A percentile compares a stretch with the other conserved stretches of the same genome.
Conservation (phyloP, 306 rosid species). For the Rosa multiflora region DNA sequence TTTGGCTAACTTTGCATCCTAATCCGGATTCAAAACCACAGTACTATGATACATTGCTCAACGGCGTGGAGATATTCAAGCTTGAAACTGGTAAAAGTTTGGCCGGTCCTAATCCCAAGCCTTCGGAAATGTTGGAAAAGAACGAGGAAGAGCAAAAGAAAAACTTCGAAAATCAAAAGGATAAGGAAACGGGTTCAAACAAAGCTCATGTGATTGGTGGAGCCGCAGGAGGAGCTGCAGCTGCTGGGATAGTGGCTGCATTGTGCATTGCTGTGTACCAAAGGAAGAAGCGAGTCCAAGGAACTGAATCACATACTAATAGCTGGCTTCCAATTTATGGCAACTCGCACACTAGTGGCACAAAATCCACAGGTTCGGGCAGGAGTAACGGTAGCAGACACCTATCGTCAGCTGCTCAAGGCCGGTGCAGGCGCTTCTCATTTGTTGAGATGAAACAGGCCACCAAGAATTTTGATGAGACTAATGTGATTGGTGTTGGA, state of each 20-base stretch:
- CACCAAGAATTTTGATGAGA: conserved; percentile 41
- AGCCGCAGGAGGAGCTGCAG: conserved; percentile 55
- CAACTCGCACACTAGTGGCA: conserved; percentile 43
- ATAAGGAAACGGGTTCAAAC: background rate
- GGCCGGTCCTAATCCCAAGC: conserved; percentile 45
- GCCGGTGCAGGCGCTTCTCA: conserved; percentile 48
- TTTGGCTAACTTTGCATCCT: conserved; percentile 46
- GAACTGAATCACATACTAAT: conserved; percentile 40
- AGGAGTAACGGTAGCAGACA: conserved; percentile 41
- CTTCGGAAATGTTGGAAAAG: conserved; percentile 35
- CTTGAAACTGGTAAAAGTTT: conserved; percentile 31
- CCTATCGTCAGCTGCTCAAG: conserved; percentile 43
- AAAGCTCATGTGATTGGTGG: conserved; percentile 44
- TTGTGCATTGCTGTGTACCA: conserved; percentile 45
- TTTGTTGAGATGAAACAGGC: conserved; percentile 44
- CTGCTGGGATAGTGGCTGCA: conserved; percentile 41
- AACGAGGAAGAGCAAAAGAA: conserved; percentile 30
- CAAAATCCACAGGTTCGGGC: conserved; percentile 39
- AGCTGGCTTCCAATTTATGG: conserved; percentile 56
- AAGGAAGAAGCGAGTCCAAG: conserved; percentile 31
- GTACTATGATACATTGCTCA: conserved; percentile 36
- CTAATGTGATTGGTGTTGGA: conserved; percentile 52
- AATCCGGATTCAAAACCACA: conserved; percentile 17
- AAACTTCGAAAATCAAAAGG: conserved; percentile 15
- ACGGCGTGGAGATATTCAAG: conserved; percentile 48